These are phyloP conservation scores for Taxillus chinensis DNA, from an alignment of 164 flowering plant species.

Conservation along the genomic window DNA sequence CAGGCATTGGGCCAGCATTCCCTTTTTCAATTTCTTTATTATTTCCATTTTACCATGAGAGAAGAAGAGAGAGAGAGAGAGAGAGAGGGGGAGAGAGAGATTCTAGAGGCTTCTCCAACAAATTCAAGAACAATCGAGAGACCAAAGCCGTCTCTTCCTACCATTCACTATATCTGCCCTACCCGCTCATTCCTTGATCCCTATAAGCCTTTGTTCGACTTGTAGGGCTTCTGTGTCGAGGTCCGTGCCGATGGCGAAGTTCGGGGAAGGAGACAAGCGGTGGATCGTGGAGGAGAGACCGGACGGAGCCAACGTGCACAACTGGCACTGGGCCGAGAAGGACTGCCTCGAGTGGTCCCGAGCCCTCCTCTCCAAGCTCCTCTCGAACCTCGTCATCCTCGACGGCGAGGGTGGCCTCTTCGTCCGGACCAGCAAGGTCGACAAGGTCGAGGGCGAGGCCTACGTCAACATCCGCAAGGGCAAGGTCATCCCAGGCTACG, in stretches of 20 bases:
- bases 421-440: conserved; percentile 45
- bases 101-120: too few relatives aligned
- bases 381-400: conserved; percentile 44
- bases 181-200: too few relatives aligned
- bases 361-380: conserved; percentile 38
- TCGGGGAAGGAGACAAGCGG: conserved; percentile 95
- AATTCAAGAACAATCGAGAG: too few relatives aligned
- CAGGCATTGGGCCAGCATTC: too few relatives aligned
- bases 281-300: conserved; percentile 97
- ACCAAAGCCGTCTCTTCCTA: too few relatives aligned
- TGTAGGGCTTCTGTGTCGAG: too few relatives aligned
- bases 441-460: conserved; percentile 77
- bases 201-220: too few relatives aligned
- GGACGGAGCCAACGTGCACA: conserved; percentile 97
- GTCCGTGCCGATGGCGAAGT: conserved; percentile 53
- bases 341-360: conserved; percentile 86
- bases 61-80: too few relatives aligned
- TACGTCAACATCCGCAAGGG: conserved; percentile 94
- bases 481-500: conserved; percentile 94
- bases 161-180: too few relatives aligned
- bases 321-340: conserved; percentile 99
- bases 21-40: too few relatives aligned
- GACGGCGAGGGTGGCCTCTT: conserved; percentile 59
- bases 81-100: too few relatives aligned
- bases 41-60: too few relatives aligned